These are phyloP conservation scores for Pichia phayaonensis DNA, from an alignment of 805 yeast genomes.

Conservation along the genomic window DNA sequence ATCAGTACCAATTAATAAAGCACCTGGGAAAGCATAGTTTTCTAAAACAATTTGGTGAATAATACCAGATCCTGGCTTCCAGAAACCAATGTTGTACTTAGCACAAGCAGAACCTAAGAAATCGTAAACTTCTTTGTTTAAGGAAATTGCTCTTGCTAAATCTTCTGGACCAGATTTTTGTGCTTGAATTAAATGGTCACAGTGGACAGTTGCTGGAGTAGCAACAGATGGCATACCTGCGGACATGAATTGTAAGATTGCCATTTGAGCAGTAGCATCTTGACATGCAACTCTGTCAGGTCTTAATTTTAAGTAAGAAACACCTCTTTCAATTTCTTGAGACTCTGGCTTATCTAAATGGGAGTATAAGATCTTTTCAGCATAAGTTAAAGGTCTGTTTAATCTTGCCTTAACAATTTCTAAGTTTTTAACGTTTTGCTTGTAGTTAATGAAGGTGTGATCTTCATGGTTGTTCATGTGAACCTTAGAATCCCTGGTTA, in stretches of 20 bases:
- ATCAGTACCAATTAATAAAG: constrained; percentile 96
- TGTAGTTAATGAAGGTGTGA: constrained; percentile 84
- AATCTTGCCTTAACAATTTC: constrained; percentile 69
- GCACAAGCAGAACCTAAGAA: constrained; percentile 89
- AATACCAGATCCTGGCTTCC: constrained; percentile 99
- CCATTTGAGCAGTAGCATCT: constrained; percentile 99
- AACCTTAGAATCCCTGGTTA: constrained; percentile 49
- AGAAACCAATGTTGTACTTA: constrained; percentile 93
- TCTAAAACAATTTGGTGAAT: constrained; percentile 97
- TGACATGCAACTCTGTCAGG: constrained; percentile 99
- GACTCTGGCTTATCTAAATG: constrained; percentile 88
- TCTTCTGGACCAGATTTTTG: constrained; percentile 86
- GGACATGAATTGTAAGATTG: constrained; percentile 96
- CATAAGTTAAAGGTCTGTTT: constrained; percentile 77
- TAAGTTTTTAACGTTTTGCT: constrained; percentile 82
- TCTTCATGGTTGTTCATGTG: constrained; percentile 56
- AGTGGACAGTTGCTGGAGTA: constrained; percentile 94
- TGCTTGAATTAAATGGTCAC: constrained; percentile 97
- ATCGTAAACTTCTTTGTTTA: constrained; percentile 93
- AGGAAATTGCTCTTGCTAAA: constrained; percentile 68
- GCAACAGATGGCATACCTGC: constrained; percentile 83
- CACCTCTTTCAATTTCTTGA: constrained; percentile 66
- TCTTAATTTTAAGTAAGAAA: constrained; percentile 80
- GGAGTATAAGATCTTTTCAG: constrained; percentile 90
- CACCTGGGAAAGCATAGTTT: constrained; percentile 94